Percentiles rank a stretch among this genome's conserved stretches.
phyloP scores from a whole-genome alignment of 371 early-diverging fungal species.

The Cokeromyces recurvatus region DNA sequence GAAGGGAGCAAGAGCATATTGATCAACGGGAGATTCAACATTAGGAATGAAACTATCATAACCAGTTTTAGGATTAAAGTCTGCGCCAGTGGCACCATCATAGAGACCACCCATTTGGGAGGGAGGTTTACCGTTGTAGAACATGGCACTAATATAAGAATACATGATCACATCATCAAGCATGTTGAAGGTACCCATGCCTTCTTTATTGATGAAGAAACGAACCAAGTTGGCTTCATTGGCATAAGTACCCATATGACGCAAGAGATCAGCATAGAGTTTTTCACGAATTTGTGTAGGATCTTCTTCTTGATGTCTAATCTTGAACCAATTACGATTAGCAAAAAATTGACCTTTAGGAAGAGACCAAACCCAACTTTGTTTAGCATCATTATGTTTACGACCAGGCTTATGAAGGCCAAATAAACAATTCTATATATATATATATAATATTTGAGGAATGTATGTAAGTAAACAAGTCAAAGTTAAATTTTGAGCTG shows the following conservation, averaged over 20 bases:
- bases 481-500: no score
- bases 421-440: no score
- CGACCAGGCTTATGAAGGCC: conserved; percentile 23
- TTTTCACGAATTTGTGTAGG: conserved; percentile 59
- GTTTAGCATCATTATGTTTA: conserved; percentile 54
- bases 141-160: conserved; percentile 46
- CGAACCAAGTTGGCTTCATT: conserved; percentile 51
- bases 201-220: conserved; percentile 46
- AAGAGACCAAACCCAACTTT: conserved; percentile 50
- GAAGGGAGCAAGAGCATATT: conserved; percentile 30
- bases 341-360: conserved; percentile 28
- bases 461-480: no score
- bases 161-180: conserved; percentile 50
- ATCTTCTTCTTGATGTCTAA: conserved; percentile 53
- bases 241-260: conserved; percentile 47
- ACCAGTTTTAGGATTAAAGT: conserved; percentile 25
- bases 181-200: conserved; percentile 52
- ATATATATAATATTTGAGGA: no score
- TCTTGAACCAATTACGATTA: conserved; percentile 48
- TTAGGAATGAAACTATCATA: conserved; percentile 34
- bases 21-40: conserved; percentile 27
- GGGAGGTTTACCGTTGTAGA: conserved; percentile 40
- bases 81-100: conserved; percentile 53
- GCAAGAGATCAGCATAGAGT: conserved; percentile 45
- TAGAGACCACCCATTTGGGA: conserved; percentile 43